Conservation (phyloP, 306 rosid genomes). For the Dalbergia oliveri region DNA sequence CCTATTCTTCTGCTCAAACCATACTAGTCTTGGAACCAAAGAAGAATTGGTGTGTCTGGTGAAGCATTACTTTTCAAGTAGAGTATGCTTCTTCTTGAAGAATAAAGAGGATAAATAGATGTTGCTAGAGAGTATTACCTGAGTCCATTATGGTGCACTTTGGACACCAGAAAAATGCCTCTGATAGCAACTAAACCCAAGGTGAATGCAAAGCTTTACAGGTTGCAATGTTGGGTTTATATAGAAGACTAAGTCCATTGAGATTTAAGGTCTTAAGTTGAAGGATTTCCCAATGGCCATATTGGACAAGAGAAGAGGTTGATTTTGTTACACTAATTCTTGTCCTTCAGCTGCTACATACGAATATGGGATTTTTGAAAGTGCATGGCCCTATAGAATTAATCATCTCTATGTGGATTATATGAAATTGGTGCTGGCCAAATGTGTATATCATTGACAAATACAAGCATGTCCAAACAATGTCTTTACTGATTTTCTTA, state of each 20-base stretch:
- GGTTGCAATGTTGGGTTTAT: slow-evolving; percentile 34
- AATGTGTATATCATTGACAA: slow-evolving; percentile 15
- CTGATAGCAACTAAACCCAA: slow-evolving; percentile 34
- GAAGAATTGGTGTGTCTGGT: too few species aligned
- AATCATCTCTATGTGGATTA: slow-evolving; percentile 33
- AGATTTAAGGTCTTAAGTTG: slow-evolving; percentile 8
- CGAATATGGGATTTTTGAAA: slow-evolving; percentile 18
- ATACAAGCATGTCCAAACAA: slow-evolving; percentile 32
- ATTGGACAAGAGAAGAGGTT: slow-evolving; percentile 44
- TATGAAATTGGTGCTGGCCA: slow-evolving; percentile 24
- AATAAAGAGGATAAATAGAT: too few species aligned
- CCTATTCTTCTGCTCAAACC: background rate
- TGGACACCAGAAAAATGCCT: background rate
- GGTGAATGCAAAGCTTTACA: slow-evolving; percentile 43
- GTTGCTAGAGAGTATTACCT: too few species aligned
- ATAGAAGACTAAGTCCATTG: slow-evolving; percentile 10
- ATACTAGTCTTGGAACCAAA: background rate
- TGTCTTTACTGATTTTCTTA: slow-evolving; percentile 16
- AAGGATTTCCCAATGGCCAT: slow-evolving; percentile 1
- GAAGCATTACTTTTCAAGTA: too few species aligned
- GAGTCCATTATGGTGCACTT: too few species aligned
- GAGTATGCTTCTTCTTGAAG: too few species aligned
- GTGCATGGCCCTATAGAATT: slow-evolving; percentile 10
- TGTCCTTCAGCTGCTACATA: background rate
- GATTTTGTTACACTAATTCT: slow-evolving; percentile 49